Evolutionary conservation across 1,284 basidiomycete species (phyloP), one percentile per base, ranked within the genome.

Genomic region (Cystobasidiaceae sp.): DNA sequence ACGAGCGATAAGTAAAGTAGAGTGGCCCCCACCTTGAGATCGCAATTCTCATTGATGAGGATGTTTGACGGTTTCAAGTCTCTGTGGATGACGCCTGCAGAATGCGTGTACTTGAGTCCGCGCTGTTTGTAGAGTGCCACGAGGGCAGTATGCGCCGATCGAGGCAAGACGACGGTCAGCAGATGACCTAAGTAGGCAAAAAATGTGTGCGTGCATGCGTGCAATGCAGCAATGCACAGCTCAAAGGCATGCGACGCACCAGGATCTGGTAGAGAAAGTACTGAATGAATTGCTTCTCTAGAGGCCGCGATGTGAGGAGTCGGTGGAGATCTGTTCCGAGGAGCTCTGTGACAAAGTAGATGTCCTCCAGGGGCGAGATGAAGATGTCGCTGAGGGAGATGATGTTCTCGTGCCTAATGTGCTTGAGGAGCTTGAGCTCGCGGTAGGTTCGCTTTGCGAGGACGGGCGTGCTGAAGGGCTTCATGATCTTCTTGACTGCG

Each of bases 271-370:
- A 98, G 41, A 98, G 81, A 82, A 98, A 98, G 79, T 99, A 98
- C 77, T 98, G 94, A 69, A 98, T 98, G 79, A 99, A 99, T 78
- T 98, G 94, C 82, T 98, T 98, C 81, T 99, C 94, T 71, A 99
- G 82, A 25, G 94, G 94, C 58, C 94, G 83, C 54, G 91, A 94
- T 21, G 96, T 98, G 71, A 99, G 84, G 33, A 99, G 84, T 69
- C 94, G 89, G 77, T 99, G 94, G 17, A 99, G 83, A 80, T 99
- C 94, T 68, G 94, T 98, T 61, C 96, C 94, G 48, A 99, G 85
- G 8, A 99, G 86, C 76, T 99, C 94, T n/a, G 96, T 98, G 63
- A 98, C 96, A 77, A 98, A 98, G 82, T 98, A 98, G 88, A 97
- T 85, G 80, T 98, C 94, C 77, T 98, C 94, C 39, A 97, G 83